Percentiles rank a stretch among this genome's conserved stretches.
Conservation (phyloP, 768 basidiomycete genomes). For the Tylopilus plumbeoviolaceoides region DNA sequence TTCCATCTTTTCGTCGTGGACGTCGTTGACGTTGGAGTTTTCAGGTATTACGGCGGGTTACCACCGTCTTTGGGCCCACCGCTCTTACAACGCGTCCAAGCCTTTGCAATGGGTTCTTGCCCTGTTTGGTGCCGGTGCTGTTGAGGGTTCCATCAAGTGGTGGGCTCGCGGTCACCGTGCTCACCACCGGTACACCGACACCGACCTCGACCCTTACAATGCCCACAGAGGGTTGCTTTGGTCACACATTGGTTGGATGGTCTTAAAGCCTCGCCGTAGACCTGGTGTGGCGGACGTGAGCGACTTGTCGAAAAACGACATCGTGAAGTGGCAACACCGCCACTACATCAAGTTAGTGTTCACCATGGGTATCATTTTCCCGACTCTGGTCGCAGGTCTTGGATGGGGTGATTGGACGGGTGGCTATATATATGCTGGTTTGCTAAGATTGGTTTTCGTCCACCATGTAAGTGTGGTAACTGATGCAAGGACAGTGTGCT, state of each 20-base stretch:
- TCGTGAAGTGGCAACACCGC: slow-evolving; percentile 86
- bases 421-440: slow-evolving; percentile 82
- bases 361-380: slow-evolving; percentile 66
- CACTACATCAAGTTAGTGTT: slow-evolving; percentile 71
- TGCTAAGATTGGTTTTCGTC: slow-evolving; percentile 76
- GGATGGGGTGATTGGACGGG: slow-evolving; percentile 85
- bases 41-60: slow-evolving; percentile 89
- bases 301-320: slow-evolving; percentile 73
- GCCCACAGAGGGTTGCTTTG: slow-evolving; percentile 85
- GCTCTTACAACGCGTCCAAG: slow-evolving; percentile 87
- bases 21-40: slow-evolving; percentile 26
- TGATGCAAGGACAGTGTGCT: neutral
- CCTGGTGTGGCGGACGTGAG: slow-evolving; percentile 89
- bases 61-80: slow-evolving; percentile 96
- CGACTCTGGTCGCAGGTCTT: slow-evolving; percentile 73
- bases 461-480: slow-evolving; percentile 63
- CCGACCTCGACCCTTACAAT: slow-evolving; percentile 93
- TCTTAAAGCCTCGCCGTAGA: slow-evolving; percentile 83
- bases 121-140: slow-evolving; percentile 83
- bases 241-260: slow-evolving; percentile 92
- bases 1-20: slow-evolving; percentile 26
- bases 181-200: slow-evolving; percentile 96
- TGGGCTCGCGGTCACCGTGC: slow-evolving; percentile 98
- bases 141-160: slow-evolving; percentile 98
- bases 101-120: slow-evolving; percentile 86